Conservation (phyloP, 805 yeast species). For the Komagataella pastoris region DNA sequence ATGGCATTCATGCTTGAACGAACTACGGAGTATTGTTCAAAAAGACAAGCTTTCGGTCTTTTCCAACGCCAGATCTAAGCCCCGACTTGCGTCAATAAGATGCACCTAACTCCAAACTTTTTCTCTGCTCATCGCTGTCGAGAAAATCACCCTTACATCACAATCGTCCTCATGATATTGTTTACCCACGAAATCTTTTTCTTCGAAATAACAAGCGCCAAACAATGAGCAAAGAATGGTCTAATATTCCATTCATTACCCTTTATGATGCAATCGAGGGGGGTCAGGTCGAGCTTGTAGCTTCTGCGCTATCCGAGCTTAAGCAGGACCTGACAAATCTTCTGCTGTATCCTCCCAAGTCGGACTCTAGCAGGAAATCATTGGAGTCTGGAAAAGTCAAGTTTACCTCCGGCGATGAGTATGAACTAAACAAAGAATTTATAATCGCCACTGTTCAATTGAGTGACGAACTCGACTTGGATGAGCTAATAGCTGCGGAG, state of each 20-base stretch:
- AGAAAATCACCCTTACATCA: not conserved
- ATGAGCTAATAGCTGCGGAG: conserved; percentile 68
- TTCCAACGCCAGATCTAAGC: not conserved
- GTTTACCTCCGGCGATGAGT: conserved; percentile 43
- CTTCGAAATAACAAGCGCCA: not conserved
- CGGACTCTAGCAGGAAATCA: conserved; percentile 28
- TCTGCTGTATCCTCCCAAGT: conserved; percentile 27
- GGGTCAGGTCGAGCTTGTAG: conserved; percentile 9
- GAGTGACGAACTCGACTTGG: conserved; percentile 57
- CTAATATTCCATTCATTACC: conserved; percentile 24
- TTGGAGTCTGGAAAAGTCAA: conserved; percentile 33
- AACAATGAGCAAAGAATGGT: conserved; percentile 17
- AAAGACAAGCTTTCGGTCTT: not conserved
- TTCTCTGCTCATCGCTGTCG: not conserved
- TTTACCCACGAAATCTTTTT: not conserved
- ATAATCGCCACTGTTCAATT: conserved; percentile 41
- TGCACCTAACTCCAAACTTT: not conserved
- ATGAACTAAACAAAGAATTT: conserved; percentile 53
- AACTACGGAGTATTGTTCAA: not conserved
- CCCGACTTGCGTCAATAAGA: not conserved
- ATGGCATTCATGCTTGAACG: not conserved
- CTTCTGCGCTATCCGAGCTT: conserved; percentile 13
- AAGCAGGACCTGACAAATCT: conserved; percentile 30
- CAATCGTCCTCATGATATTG: not conserved
- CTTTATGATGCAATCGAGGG: conserved; percentile 33